These are phyloP conservation scores for Saturnispora halmiae DNA, from an alignment of 805 yeast genomes.

Conservation along the genomic window DNA sequence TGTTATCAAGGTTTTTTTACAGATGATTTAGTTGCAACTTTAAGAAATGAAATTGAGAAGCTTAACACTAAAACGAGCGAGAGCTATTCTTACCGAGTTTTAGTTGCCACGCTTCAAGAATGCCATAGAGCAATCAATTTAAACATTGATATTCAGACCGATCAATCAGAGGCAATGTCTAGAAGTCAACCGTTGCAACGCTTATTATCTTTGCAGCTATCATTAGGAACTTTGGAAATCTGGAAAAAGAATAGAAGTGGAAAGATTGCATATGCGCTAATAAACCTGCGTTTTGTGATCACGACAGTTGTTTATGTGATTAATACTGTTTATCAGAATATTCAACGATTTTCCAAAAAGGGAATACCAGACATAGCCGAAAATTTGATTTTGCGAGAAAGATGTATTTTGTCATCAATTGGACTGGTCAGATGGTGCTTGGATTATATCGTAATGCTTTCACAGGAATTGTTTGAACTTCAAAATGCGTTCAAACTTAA, in stretches of 20 bases:
- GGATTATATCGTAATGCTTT: conserved; percentile 61
- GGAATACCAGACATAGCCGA: conserved; percentile 39
- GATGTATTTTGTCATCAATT: conserved; percentile 51
- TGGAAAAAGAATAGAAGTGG: conserved; percentile 35
- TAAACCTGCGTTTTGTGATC: conserved; percentile 62
- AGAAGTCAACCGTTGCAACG: conserved; percentile 73
- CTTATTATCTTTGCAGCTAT: conserved; percentile 57
- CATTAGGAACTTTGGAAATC: conserved; percentile 43
- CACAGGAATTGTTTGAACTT: conserved; percentile 61
- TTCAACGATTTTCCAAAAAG: conserved; percentile 48
- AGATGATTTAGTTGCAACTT: conserved; percentile 59
- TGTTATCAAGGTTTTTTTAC: conserved; percentile 58
- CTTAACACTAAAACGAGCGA: conserved; percentile 17
- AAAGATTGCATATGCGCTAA: conserved; percentile 49
- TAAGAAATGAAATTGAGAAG: conserved; percentile 39
- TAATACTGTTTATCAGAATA: conserved; percentile 55
- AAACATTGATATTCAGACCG: conserved; percentile 59
- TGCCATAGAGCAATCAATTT: conserved; percentile 69
- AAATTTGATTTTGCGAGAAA: conserved; percentile 43
- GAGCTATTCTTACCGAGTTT: conserved; percentile 28
- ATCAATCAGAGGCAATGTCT: conserved; percentile 65
- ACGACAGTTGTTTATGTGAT: conserved; percentile 59
- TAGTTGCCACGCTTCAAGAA: conserved; percentile 45
- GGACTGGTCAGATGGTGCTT: conserved; percentile 84
- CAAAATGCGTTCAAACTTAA: conserved; percentile 22